Conservation (phyloP, 2,329 filamentous ascomycete genomes). For the Calonectria multiphialidica region DNA sequence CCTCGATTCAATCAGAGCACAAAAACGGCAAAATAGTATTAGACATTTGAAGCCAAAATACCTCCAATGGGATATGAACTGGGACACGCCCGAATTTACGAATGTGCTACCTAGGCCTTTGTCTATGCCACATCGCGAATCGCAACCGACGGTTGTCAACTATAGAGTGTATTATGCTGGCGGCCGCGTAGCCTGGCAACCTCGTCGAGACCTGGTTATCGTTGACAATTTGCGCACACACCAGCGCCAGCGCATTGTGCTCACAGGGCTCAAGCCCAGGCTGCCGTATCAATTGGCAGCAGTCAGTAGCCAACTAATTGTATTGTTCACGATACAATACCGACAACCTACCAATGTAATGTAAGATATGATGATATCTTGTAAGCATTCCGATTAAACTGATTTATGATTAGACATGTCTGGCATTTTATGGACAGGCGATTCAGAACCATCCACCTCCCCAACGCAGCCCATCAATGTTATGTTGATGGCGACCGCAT, state of each 20-base stretch:
- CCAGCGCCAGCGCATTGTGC: conserved; percentile 34
- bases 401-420: conserved; percentile 29
- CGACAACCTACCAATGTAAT: neutral
- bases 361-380: conserved; percentile 11
- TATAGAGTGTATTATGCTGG: conserved; percentile 36
- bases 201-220: conserved; percentile 30
- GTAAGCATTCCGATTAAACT: neutral
- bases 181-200: conserved; percentile 45
- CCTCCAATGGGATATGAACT: conserved; percentile 30
- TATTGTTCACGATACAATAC: neutral
- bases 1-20: conserved; percentile 15
- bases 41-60: conserved; percentile 4
- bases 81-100: conserved; percentile 18
- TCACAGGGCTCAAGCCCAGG: conserved; percentile 15
- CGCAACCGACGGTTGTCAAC: neutral
- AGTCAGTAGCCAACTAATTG: conserved; percentile 9
- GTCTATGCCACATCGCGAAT: neutral
- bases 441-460: conserved; percentile 37
- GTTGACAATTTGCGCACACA: conserved; percentile 40
- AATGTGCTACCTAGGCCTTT: neutral
- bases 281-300: conserved; percentile 30
- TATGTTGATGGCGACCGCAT: conserved; percentile 34
- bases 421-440: conserved; percentile 31
- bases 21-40: conserved; percentile 26
- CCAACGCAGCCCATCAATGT: conserved; percentile 26